phyloP scores from a whole-genome alignment of 2,329 filamentous ascomycete genomes.

The Alternaria hordeiaustralica region DNA sequence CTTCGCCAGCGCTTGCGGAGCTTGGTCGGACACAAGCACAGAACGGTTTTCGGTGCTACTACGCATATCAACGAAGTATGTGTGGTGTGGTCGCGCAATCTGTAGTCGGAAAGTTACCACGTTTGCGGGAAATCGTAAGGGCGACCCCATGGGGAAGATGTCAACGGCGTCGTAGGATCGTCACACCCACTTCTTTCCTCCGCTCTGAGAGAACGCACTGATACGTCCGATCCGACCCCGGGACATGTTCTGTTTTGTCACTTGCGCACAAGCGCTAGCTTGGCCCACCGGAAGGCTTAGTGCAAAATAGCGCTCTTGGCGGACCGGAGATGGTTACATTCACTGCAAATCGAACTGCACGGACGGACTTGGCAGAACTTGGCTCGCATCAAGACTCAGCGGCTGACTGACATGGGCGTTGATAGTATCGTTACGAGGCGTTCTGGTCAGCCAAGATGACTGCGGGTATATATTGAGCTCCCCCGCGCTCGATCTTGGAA shows the following conservation, averaged over 20 bases:
- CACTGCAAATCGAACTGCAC: slow-evolving; percentile 18
- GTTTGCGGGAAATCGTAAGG: slow-evolving; percentile 6
- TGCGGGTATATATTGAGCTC: slow-evolving; percentile 28
- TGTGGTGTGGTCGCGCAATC: background rate
- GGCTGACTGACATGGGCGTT: slow-evolving; percentile 24
- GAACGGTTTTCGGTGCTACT: slow-evolving; percentile 2
- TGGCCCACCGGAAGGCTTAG: slow-evolving; percentile 33
- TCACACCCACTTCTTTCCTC: slow-evolving; percentile 18
- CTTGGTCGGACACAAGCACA: slow-evolving; percentile 22
- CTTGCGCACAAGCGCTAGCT: slow-evolving; percentile 20
- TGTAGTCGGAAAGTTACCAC: slow-evolving; percentile 4
- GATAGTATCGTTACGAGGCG: slow-evolving; percentile 22
- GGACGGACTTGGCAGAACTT: slow-evolving; percentile 41
- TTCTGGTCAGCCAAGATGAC: slow-evolving; percentile 11
- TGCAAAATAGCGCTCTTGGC: slow-evolving; percentile 35
- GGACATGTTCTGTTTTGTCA: slow-evolving; percentile 22
- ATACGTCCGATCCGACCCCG: slow-evolving; percentile 23
- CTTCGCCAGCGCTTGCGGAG: slow-evolving; percentile 31
- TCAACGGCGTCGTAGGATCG: slow-evolving; percentile 23
- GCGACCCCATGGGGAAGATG: slow-evolving; percentile 34
- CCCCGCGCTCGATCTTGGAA: slow-evolving; percentile 5
- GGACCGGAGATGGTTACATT: slow-evolving; percentile 31
- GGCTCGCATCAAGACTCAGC: slow-evolving; percentile 35
- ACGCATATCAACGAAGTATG: background rate
- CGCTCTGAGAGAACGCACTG: slow-evolving; percentile 10